Evolutionary conservation across 2,329 filamentous ascomycete species (phyloP).

Genomic region (Arthrinium puccinioides): DNA sequence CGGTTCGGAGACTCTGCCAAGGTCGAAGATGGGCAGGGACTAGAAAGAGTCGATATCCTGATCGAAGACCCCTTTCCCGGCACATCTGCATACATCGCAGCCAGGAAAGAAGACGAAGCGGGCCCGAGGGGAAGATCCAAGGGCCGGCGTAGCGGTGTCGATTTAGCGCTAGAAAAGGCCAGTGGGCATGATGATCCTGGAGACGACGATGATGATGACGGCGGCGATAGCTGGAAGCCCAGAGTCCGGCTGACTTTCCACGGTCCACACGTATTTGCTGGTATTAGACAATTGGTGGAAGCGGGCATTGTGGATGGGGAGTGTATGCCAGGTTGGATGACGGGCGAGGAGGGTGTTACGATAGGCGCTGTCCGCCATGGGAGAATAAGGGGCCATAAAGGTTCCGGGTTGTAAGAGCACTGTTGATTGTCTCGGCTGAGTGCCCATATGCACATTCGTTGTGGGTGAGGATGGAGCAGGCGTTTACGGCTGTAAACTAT

Average conservation of each 20-base stretch:
- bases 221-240: constrained; percentile 42
- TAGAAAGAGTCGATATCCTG: constrained; percentile 54
- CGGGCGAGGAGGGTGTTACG: constrained; percentile 76
- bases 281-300: constrained; percentile 71
- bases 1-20: constrained; percentile 61
- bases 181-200: constrained; percentile 5
- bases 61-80: constrained; percentile 50
- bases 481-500: too few relatives aligned
- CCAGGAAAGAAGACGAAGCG: not conserved
- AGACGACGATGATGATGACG: constrained; percentile 21
- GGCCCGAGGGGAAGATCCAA: constrained; percentile 11
- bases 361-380: constrained; percentile 62
- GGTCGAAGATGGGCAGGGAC: constrained; percentile 49
- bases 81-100: not conserved
- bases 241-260: constrained; percentile 61
- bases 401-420: constrained; percentile 38
- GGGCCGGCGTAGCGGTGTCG: constrained; percentile 14
- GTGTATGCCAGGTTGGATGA: constrained; percentile 85
- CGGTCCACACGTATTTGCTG: constrained; percentile 73
- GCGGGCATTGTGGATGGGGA: constrained; percentile 67
- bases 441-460: too few relatives aligned
- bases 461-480: too few relatives aligned
- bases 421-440: too few relatives aligned
- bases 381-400: constrained; percentile 52
- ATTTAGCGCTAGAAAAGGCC: constrained; percentile 11